Percentiles rank a stretch among this genome's conserved stretches.
phyloP scores from a whole-genome alignment of 2,329 filamentous ascomycete genomes.

The Colletotrichum lentis region DNA sequence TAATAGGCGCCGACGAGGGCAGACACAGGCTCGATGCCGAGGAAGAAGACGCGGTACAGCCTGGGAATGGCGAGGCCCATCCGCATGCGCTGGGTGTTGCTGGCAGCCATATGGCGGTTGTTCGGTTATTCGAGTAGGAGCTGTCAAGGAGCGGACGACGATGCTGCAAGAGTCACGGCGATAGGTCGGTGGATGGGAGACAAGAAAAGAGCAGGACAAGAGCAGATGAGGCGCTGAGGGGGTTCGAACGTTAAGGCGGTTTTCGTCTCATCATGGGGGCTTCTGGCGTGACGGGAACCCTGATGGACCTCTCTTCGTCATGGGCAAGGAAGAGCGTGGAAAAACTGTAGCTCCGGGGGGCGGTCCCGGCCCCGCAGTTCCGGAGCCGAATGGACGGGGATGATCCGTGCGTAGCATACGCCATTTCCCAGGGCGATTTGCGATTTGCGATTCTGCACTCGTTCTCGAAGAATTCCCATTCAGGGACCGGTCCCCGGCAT shows the following conservation, averaged over 20 bases:
- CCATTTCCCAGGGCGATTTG: not conserved
- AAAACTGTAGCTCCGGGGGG: slow-evolving; percentile 30
- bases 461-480: not conserved
- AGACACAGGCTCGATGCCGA: slow-evolving; percentile 71
- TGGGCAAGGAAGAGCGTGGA: slow-evolving; percentile 7
- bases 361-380: not conserved
- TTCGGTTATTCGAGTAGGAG: not conserved
- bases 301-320: slow-evolving; percentile 29
- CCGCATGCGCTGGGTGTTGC: slow-evolving; percentile 27
- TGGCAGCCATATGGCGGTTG: slow-evolving; percentile 37
- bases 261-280: slow-evolving; percentile 32
- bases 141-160: not conserved
- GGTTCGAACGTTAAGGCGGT: not conserved
- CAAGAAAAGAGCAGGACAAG: not conserved
- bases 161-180: not conserved
- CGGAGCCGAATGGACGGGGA: slow-evolving; percentile 1
- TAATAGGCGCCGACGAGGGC: slow-evolving; percentile 63
- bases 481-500: not conserved
- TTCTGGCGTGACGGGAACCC: slow-evolving; percentile 33
- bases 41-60: slow-evolving; percentile 76
- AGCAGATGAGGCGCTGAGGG: not conserved
- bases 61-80: slow-evolving; percentile 61
- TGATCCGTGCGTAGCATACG: slow-evolving; percentile 7
- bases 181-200: not conserved
- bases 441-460: not conserved